Evolutionary conservation across 441 rosid species (phyloP).

Genomic region (Populus hybrid): DNA sequence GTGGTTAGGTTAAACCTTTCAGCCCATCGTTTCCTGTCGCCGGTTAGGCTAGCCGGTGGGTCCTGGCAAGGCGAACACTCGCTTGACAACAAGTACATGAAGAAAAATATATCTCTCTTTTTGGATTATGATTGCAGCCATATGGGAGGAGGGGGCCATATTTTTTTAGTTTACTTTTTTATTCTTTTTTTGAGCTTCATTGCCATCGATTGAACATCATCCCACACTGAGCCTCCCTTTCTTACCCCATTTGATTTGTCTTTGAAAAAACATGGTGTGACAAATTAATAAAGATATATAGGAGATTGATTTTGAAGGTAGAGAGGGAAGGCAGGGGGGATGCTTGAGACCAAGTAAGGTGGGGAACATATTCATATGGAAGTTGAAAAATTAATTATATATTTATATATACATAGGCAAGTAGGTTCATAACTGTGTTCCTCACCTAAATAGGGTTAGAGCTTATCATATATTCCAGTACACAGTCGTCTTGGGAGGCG

Average conservation of each 20-base stretch:
- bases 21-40: conserved; percentile 83
- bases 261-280: conserved; percentile 18
- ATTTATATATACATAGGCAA: conserved; percentile 11
- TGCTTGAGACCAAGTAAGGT: conserved; percentile 59
- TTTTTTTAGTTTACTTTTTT: too few relatives aligned
- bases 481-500: conserved; percentile 27
- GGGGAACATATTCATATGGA: conserved; percentile 91
- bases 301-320: conserved; percentile 16
- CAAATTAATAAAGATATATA: conserved; percentile 16
- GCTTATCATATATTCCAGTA: conserved; percentile 42
- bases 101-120: conserved; percentile 20
- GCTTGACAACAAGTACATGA: conserved; percentile 55
- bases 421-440: conserved; percentile 51
- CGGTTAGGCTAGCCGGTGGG: conserved; percentile 42
- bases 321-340: conserved; percentile 20
- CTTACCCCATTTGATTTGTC: conserved; percentile 8
- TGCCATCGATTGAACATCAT: background rate
- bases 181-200: conserved; percentile 7
- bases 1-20: conserved; percentile 47
- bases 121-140: conserved; percentile 52
- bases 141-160: background rate
- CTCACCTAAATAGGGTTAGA: conserved; percentile 32
- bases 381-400: conserved; percentile 44
- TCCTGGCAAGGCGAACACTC: conserved; percentile 41
- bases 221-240: background rate